Conservation (phyloP, 2,329 filamentous ascomycete genomes). For the Onygenales sp. region DNA sequence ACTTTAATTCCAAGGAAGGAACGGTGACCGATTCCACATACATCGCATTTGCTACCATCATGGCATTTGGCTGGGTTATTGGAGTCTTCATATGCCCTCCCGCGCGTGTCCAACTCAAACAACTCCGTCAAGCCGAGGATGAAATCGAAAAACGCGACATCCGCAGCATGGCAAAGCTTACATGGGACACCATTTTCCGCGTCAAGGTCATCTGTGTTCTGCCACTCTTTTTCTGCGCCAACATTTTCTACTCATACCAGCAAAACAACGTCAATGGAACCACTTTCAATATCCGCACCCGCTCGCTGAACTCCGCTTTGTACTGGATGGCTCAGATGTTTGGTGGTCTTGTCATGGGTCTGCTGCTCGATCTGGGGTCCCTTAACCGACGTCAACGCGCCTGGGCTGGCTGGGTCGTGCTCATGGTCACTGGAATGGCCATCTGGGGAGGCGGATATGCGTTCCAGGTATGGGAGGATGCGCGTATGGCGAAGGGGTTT, state of each 20-base stretch:
- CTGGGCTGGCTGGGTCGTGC: conserved; percentile 36
- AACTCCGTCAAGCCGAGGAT: conserved; percentile 34
- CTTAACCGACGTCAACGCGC: conserved; percentile 39
- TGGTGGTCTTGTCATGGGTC: conserved; percentile 41
- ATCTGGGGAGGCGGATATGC: conserved; percentile 54
- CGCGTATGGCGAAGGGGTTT: conserved; percentile 27
- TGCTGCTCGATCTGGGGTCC: conserved; percentile 22
- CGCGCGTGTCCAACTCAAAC: conserved; percentile 30
- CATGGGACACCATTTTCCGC: conserved; percentile 29
- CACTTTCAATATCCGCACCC: conserved; percentile 46
- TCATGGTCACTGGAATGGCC: conserved; percentile 43
- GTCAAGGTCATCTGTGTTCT: conserved; percentile 42
- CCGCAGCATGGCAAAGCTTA: conserved; percentile 20
- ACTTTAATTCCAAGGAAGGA: conserved; percentile 31
- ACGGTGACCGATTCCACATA: conserved; percentile 44
- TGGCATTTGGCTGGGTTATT: conserved; percentile 41
- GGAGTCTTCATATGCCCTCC: conserved; percentile 42
- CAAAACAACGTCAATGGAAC: conserved; percentile 47
- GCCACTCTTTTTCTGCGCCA: conserved; percentile 47
- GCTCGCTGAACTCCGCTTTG: conserved; percentile 45
- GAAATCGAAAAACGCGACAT: conserved; percentile 25
- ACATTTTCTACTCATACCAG: conserved; percentile 50
- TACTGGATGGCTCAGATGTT: conserved; percentile 51
- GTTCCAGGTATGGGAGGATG: conserved; percentile 52
- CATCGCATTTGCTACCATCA: conserved; percentile 40